Percentiles rank a stretch among this genome's conserved stretches.
These are phyloP conservation scores for Fusarium siculi DNA, from an alignment of 2,329 filamentous ascomycete genomes.

Conservation along the genomic window DNA sequence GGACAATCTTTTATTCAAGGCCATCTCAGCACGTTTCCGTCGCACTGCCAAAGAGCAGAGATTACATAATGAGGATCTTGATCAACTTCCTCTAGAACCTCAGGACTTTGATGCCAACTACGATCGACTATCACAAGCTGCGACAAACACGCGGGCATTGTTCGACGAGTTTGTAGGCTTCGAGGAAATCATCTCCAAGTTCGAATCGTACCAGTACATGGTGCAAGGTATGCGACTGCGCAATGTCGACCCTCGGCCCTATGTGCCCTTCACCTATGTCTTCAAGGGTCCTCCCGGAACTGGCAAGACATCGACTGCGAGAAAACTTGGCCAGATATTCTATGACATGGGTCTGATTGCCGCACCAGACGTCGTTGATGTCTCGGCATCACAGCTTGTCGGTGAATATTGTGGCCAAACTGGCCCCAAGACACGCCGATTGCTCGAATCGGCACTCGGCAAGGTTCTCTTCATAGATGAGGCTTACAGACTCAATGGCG, in stretches of 20 bases:
- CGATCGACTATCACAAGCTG: slow-evolving; percentile 56
- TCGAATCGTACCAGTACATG: slow-evolving; percentile 66
- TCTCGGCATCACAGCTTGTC: slow-evolving; percentile 74
- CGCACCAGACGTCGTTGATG: slow-evolving; percentile 69
- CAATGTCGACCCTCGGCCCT: slow-evolving; percentile 61
- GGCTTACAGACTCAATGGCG: slow-evolving; percentile 68
- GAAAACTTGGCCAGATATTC: slow-evolving; percentile 76
- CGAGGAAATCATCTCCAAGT: slow-evolving; percentile 63
- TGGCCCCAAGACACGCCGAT: slow-evolving; percentile 69
- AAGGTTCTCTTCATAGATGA: slow-evolving; percentile 78
- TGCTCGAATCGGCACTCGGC: slow-evolving; percentile 71
- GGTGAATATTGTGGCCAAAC: slow-evolving; percentile 76
- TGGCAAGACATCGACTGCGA: slow-evolving; percentile 77
- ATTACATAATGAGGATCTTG: slow-evolving; percentile 35
- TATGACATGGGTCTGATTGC: slow-evolving; percentile 78
- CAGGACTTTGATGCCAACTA: slow-evolving; percentile 69
- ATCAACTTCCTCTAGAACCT: slow-evolving; percentile 42
- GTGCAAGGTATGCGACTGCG: slow-evolving; percentile 62
- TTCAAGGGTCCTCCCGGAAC: slow-evolving; percentile 74
- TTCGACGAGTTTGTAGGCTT: slow-evolving; percentile 71
- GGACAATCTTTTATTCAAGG: slow-evolving; percentile 59
- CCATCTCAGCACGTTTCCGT: slow-evolving; percentile 38
- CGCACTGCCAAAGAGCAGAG: slow-evolving; percentile 39
- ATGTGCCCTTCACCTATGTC: slow-evolving; percentile 73
- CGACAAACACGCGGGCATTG: slow-evolving; percentile 59